Evolutionary conservation across 495 filamentous ascomycete genomes (phyloP).

Genomic region (Aspergillus olivimuriae): DNA sequence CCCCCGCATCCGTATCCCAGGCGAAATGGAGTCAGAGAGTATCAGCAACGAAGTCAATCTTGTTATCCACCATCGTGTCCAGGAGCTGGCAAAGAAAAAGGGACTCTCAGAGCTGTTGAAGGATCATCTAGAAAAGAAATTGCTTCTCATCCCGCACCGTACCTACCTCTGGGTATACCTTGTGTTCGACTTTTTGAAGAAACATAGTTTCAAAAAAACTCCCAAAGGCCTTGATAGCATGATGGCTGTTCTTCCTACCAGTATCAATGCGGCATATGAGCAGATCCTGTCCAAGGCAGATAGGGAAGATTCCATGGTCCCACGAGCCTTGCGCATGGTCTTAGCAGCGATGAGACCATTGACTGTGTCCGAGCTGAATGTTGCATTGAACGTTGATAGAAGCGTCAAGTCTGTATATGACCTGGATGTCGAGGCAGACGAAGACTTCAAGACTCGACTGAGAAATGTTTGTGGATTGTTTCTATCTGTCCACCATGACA

Average conservation of each 20-base stretch:
- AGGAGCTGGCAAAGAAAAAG: slow-evolving; percentile 14
- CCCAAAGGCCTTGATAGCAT: slow-evolving; percentile 12
- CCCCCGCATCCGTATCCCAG: slow-evolving; percentile 7
- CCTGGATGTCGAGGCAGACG: slow-evolving; percentile 17
- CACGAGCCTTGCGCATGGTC: slow-evolving; percentile 28
- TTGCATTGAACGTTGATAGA: slow-evolving; percentile 24
- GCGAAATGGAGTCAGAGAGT: slow-evolving; percentile 21
- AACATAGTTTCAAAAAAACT: slow-evolving; percentile 13
- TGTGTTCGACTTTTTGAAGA: slow-evolving; percentile 23
- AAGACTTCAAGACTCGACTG: slow-evolving; percentile 19
- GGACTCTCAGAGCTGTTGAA: slow-evolving; percentile 10
- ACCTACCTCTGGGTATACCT: slow-evolving; percentile 43
- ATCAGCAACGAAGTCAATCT: slow-evolving; percentile 38
- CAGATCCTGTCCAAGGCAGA: slow-evolving; percentile 25
- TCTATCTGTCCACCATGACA: slow-evolving; percentile 23
- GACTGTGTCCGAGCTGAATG: slow-evolving; percentile 34
- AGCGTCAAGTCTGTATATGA: slow-evolving; percentile 13
- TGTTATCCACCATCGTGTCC: slow-evolving; percentile 29
- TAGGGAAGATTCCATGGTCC: slow-evolving; percentile 13
- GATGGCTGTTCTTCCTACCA: slow-evolving; percentile 21
- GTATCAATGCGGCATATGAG: slow-evolving; percentile 36
- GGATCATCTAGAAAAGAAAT: slow-evolving; percentile 11
- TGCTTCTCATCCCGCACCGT: slow-evolving; percentile 19
- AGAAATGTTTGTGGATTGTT: slow-evolving; percentile 34
- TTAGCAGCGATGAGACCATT: slow-evolving; percentile 31